Evolutionary conservation across 192 early-diverging fungal genomes (phyloP), one percentile per base, ranked within the genome.

Genomic region (Irineochytrium annulatum): DNA sequence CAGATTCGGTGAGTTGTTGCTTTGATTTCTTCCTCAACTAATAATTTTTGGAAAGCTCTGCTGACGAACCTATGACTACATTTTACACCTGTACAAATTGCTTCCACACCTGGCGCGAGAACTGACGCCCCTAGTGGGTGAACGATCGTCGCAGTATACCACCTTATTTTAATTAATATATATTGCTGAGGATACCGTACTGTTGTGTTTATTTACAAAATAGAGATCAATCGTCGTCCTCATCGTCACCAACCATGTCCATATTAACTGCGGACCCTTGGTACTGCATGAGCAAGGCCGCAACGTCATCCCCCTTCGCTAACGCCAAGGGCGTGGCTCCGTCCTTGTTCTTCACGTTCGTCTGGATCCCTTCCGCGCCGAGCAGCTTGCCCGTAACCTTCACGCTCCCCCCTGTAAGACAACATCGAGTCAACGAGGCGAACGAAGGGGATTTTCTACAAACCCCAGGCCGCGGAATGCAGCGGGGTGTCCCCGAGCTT

Each of bases 51-150:
- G n/a, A 8, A 8, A 49, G 46, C 32, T 92, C 91, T 13, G 92
- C 92, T 8, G 95, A 98, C 77, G 95, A 98, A 73, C 93, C 95
- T 17, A 90, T 87, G 81, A 90, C 93, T 14, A 88, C 85, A 17
- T 96, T 96, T 68, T 98, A 86, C 77, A 90, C 55, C 8, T 65
- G 63, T 34, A 29, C 51, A 3, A 34, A 30, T 3, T 65, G 63
- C 55, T 46, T 46, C 44, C 58, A 24, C 45, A 65, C 63, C 0
- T 65, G 63, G 63, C 27, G 63, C 1, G 63, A 65, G 35, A 65
- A 65, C 56, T 65, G 34, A 28, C n/a, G n/a, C n/a, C n/a, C n/a
- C n/a, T n/a, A n/a, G n/a, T n/a, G n/a, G n/a, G n/a, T n/a, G n/a
- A n/a, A n/a, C n/a, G n/a, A n/a, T n/a, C n/a, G n/a, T n/a, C n/a